Evolutionary conservation across 768 basidiomycete genomes (phyloP).

Genomic region (Pulveroboletus sp.): DNA sequence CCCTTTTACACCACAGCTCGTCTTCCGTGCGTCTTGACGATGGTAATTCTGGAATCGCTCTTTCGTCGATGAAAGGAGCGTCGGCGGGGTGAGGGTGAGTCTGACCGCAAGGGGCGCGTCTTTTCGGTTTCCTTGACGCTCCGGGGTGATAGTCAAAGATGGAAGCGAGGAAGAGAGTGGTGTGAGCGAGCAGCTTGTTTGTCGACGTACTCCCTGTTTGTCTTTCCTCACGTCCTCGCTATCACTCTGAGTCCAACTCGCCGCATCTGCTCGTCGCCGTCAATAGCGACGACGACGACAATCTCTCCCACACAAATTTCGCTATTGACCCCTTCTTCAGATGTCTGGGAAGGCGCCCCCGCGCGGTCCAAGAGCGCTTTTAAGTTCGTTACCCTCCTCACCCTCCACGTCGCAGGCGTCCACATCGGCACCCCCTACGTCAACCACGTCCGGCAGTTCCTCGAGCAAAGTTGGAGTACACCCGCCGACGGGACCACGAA

Average conservation of each 20-base stretch:
- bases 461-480: constrained; percentile 44
- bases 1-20: not conserved
- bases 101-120: not conserved
- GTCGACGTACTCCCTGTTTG: constrained; percentile 23
- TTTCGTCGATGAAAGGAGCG: not conserved
- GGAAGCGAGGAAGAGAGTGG: constrained; percentile 8
- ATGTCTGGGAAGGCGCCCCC: constrained; percentile 79
- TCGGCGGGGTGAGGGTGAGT: not conserved
- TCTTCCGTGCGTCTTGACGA: not conserved
- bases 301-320: not conserved
- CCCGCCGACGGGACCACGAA: constrained; percentile 66
- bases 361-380: constrained; percentile 64
- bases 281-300: constrained; percentile 21
- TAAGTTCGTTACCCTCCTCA: constrained; percentile 39
- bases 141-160: constrained; percentile 11
- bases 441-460: constrained; percentile 28
- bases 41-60: not conserved
- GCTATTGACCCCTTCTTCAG: not conserved
- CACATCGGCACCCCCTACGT: constrained; percentile 31
- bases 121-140: not conserved
- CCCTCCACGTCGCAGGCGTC: constrained; percentile 28
- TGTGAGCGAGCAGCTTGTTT: constrained; percentile 11
- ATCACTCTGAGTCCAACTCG: constrained; percentile 2
- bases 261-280: constrained; percentile 22
- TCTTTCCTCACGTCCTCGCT: too few species aligned